Evolutionary conservation across 2,329 filamentous ascomycete species (phyloP).

Genomic region (Colletotrichum sansevieriae): DNA sequence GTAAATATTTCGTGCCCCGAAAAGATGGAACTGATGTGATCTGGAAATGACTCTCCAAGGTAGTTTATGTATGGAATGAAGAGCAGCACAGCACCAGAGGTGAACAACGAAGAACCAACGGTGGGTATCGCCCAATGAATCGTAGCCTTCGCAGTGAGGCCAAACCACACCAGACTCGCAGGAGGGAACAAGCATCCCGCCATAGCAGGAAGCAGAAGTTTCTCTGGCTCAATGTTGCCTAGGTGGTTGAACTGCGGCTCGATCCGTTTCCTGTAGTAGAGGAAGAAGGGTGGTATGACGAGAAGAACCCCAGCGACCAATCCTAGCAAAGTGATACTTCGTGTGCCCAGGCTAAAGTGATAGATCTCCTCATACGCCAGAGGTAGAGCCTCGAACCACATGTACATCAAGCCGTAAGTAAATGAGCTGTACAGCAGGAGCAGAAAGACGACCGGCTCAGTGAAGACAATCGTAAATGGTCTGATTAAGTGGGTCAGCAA

Average conservation of each 20-base stretch:
- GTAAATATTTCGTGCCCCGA: slow-evolving; percentile 34
- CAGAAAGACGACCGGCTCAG: slow-evolving; percentile 32
- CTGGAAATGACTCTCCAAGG: slow-evolving; percentile 30
- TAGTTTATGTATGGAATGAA: slow-evolving; percentile 34
- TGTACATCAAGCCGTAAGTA: slow-evolving; percentile 37
- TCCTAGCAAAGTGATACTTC: slow-evolving; percentile 17
- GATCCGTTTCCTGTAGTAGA: slow-evolving; percentile 28
- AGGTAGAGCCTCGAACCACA: slow-evolving; percentile 36
- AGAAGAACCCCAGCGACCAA: slow-evolving; percentile 32
- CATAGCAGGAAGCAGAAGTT: slow-evolving; percentile 25
- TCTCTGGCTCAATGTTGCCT: slow-evolving; percentile 28
- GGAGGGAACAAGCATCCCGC: slow-evolving; percentile 21
- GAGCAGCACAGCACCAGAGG: slow-evolving; percentile 18
- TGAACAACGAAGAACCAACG: slow-evolving; percentile 27
- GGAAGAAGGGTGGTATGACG: slow-evolving; percentile 24
- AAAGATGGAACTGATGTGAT: slow-evolving; percentile 23
- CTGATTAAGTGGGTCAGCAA: slow-evolving; percentile 33
- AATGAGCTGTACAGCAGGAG: slow-evolving; percentile 30
- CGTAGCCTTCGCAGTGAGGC: slow-evolving; percentile 25
- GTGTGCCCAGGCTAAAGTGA: slow-evolving; percentile 30
- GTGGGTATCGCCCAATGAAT: slow-evolving; percentile 22
- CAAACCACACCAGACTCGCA: slow-evolving; percentile 34
- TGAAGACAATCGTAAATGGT: slow-evolving; percentile 29
- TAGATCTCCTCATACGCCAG: slow-evolving; percentile 34
- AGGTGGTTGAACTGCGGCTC: slow-evolving; percentile 26